Evolutionary conservation across 148 eudicot genomes (phyloP).

Genomic region (Silene latifolia): DNA sequence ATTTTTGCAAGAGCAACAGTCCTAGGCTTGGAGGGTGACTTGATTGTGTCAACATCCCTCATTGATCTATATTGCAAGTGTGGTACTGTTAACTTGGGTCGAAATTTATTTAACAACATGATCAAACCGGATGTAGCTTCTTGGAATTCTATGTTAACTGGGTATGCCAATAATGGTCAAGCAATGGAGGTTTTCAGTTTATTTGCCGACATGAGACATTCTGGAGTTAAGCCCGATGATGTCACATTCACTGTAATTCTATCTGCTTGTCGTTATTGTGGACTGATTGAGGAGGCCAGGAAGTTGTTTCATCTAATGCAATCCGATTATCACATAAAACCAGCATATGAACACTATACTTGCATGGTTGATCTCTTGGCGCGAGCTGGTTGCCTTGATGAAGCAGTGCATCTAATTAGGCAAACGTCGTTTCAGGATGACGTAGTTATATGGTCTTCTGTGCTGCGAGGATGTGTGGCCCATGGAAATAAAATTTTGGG

Average conservation of each 20-base stretch:
- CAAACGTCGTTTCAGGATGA: conserved; percentile 62
- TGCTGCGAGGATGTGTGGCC: conserved; percentile 75
- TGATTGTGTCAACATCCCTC: conserved; percentile 63
- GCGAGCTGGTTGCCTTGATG: conserved; percentile 60
- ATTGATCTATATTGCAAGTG: conserved; percentile 86
- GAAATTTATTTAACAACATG: conserved; percentile 54
- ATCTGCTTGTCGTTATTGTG: conserved; percentile 89
- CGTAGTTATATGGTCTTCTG: conserved; percentile 64
- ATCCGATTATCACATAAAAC: conserved; percentile 46
- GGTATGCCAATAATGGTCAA: conserved; percentile 84
- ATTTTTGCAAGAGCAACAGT: conserved; percentile 57
- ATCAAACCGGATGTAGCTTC: conserved; percentile 49
- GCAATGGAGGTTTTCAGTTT: conserved; percentile 58
- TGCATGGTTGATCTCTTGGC: conserved; percentile 91
- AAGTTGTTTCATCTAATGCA: conserved; percentile 79
- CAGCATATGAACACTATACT: conserved; percentile 75
- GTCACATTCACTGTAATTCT: conserved; percentile 75
- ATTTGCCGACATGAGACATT: conserved; percentile 53
- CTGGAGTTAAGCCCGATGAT: conserved; percentile 41
- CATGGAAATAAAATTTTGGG: conserved; percentile 63
- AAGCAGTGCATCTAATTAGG: conserved; percentile 50
- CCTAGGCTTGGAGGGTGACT: conserved; percentile 61
- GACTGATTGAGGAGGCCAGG: conserved; percentile 70
- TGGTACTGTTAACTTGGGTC: conserved; percentile 58
- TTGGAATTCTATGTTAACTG: conserved; percentile 90